Evolutionary conservation across 192 early-diverging fungal genomes (phyloP).

Genomic region (Backusella parvicylindrica): DNA sequence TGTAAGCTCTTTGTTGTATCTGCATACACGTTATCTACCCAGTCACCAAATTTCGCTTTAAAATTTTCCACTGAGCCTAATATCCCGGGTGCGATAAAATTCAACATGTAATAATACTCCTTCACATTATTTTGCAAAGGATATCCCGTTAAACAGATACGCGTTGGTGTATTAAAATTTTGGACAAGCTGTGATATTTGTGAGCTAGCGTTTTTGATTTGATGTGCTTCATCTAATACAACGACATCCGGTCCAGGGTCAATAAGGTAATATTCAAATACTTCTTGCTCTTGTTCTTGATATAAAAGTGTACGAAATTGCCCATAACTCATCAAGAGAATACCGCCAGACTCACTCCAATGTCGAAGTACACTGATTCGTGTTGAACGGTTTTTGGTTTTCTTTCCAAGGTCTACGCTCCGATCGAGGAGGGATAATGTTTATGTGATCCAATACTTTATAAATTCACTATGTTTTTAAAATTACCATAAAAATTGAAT

Average conservation of each 20-base stretch:
- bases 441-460: neutral
- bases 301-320: slow-evolving; percentile 48
- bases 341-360: slow-evolving; percentile 64
- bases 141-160: slow-evolving; percentile 78
- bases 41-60: slow-evolving; percentile 50
- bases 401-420: neutral
- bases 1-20: slow-evolving; percentile 38
- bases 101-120: slow-evolving; percentile 79
- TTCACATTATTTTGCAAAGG: slow-evolving; percentile 82
- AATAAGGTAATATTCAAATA: slow-evolving; percentile 40
- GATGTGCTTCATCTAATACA: slow-evolving; percentile 83
- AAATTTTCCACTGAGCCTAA: slow-evolving; percentile 59
- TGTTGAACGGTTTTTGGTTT: neutral
- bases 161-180: slow-evolving; percentile 48
- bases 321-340: slow-evolving; percentile 66
- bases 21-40: slow-evolving; percentile 58
- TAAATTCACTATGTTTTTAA: neutral
- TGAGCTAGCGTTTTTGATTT: slow-evolving; percentile 51
- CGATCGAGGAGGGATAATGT: no score
- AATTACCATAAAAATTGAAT: slow-evolving; percentile 40
- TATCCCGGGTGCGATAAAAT: slow-evolving; percentile 65
- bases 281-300: neutral
- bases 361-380: slow-evolving; percentile 36
- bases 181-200: slow-evolving; percentile 15
- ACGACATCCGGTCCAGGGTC: slow-evolving; percentile 66